These are phyloP conservation scores for Hyparrhenia diplandra DNA, from an alignment of 176 grass and related monocot genomes.

Conservation along the genomic window DNA sequence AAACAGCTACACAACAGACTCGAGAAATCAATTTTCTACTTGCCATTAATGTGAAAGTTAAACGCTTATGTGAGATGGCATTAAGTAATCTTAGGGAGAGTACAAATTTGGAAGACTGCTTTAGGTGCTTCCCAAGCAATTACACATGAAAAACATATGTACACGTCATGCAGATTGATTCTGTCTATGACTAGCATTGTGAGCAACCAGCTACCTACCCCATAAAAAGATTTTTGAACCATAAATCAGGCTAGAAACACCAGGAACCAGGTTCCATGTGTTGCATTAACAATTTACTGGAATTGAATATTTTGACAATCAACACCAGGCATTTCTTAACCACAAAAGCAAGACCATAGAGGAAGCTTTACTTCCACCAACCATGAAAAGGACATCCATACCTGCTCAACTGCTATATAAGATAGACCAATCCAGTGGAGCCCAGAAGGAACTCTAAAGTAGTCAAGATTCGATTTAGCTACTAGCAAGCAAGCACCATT, in stretches of 20 bases:
- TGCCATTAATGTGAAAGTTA: background rate
- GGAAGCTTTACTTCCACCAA: conserved; percentile 14
- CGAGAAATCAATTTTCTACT: background rate
- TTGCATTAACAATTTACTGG: background rate
- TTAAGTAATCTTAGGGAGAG: background rate
- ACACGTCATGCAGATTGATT: background rate
- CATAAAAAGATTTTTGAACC: background rate
- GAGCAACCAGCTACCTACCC: background rate
- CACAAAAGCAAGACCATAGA: background rate
- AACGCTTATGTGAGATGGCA: background rate
- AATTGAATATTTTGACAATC: background rate
- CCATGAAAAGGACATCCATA: conserved; percentile 9
- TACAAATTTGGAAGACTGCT: background rate
- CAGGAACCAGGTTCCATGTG: background rate
- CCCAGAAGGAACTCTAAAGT: background rate
- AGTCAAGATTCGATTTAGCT: background rate
- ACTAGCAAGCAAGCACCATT: background rate
- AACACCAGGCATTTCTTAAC: background rate
- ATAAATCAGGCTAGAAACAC: background rate
- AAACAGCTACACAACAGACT: background rate
- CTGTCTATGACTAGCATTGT: background rate
- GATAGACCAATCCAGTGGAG: background rate
- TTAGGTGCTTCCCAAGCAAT: background rate
- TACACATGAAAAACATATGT: background rate
- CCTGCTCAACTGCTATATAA: conserved; percentile 1